Percentiles rank a stretch among this genome's conserved stretches.
Conservation (phyloP, 106 monocot genomes). For the Iris macrosiphon region DNA sequence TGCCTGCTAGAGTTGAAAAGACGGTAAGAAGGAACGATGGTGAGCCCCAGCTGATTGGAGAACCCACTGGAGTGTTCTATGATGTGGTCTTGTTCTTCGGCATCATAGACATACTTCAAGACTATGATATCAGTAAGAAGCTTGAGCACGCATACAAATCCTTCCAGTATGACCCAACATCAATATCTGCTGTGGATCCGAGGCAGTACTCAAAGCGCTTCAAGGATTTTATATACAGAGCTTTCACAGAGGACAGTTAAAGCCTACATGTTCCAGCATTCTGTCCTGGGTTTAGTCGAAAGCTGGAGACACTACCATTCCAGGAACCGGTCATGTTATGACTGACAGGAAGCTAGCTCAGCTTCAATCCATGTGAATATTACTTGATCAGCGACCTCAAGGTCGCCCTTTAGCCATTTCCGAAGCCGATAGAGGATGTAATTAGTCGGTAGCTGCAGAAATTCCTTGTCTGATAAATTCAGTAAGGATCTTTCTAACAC, state of each 20-base stretch:
- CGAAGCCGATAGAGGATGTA: too few species aligned
- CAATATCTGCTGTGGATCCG: conserved; percentile 92
- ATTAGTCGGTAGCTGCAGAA: too few species aligned
- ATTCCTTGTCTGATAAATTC: too few species aligned
- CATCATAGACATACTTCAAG: conserved; percentile 94
- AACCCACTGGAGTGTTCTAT: conserved; percentile 52
- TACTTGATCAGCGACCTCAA: too few species aligned
- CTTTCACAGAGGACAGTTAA: conserved; percentile 61
- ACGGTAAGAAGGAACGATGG: conserved; percentile 36
- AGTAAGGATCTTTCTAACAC: too few species aligned
- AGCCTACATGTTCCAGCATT: background rate
- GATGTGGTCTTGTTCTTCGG: conserved; percentile 79
- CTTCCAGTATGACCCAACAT: conserved; percentile 71
- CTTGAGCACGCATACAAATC: conserved; percentile 96
- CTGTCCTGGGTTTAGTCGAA: background rate
- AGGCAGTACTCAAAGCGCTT: conserved; percentile 76
- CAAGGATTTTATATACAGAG: conserved; percentile 72
- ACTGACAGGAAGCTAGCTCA: too few species aligned
- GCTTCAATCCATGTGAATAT: too few species aligned
- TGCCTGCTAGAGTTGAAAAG: conserved; percentile 63
- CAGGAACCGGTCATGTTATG: too few species aligned
- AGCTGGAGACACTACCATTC: too few species aligned
- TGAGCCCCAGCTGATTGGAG: conserved; percentile 53
- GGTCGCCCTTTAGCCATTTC: too few species aligned
- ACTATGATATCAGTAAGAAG: conserved; percentile 97